Conservation (phyloP, 345 rosid species). For the Aurinia saxatilis region DNA sequence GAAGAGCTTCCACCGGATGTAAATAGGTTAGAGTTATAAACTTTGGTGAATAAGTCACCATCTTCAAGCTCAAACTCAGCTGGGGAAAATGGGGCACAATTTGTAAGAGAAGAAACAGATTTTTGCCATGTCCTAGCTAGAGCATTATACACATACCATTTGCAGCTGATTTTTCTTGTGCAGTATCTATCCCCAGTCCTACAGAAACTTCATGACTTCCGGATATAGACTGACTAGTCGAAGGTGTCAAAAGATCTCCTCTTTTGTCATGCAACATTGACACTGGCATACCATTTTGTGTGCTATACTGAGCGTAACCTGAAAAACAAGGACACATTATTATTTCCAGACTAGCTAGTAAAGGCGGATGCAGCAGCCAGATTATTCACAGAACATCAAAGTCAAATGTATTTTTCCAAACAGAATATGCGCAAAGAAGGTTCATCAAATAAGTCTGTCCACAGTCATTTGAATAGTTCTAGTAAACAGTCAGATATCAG, state of each 20-base stretch:
- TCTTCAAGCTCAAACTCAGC: too few species aligned
- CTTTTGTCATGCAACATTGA: conserved; percentile 27
- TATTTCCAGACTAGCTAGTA: neutral
- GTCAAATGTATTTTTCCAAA: neutral
- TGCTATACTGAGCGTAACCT: conserved; percentile 34
- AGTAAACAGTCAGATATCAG: too few species aligned
- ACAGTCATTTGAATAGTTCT: too few species aligned
- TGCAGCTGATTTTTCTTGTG: conserved; percentile 23
- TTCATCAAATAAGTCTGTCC: too few species aligned
- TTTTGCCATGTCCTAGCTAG: too few species aligned
- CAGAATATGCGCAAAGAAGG: too few species aligned
- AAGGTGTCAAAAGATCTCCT: conserved; percentile 26
- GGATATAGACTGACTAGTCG: conserved; percentile 25
- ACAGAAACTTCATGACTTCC: conserved; percentile 30
- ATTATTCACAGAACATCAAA: neutral
- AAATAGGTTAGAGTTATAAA: conserved; percentile 47
- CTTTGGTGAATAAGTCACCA: conserved; percentile 52
- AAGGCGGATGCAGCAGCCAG: neutral
- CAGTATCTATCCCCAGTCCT: conserved; percentile 31
- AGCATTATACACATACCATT: conserved; percentile 47
- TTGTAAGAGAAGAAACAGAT: too few species aligned
- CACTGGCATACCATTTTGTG: conserved; percentile 35
- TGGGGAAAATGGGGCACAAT: too few species aligned
- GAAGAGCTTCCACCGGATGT: conserved; percentile 53
- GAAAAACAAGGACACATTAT: neutral